Conservation (phyloP, 768 basidiomycete species). For the Scleroderma citrinum region DNA sequence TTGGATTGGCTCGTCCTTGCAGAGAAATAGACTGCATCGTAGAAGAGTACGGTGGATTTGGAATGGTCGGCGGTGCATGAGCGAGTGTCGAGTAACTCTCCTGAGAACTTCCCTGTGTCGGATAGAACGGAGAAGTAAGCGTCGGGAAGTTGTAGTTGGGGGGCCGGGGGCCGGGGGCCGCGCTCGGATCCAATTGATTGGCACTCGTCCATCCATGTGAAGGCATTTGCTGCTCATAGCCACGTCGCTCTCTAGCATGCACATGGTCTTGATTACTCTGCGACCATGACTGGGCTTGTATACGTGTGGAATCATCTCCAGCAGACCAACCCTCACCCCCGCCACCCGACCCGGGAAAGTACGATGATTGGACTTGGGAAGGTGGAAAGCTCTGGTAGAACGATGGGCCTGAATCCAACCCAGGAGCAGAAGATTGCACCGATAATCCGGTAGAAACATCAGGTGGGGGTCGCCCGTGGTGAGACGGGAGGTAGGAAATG, state of each 20-base stretch:
- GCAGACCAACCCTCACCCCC: slow-evolving; percentile 16
- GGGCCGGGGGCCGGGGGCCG: slow-evolving; percentile 16
- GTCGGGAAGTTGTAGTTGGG: slow-evolving; percentile 42
- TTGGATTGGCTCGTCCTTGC: slow-evolving; percentile 16
- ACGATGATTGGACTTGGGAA: slow-evolving; percentile 20
- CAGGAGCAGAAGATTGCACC: slow-evolving; percentile 19
- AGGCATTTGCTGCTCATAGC: slow-evolving; percentile 19
- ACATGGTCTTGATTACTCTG: slow-evolving; percentile 17
- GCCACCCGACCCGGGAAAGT: slow-evolving; percentile 17
- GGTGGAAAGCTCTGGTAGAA: slow-evolving; percentile 23
- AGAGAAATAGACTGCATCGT: slow-evolving; percentile 16
- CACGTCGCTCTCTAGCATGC: slow-evolving; percentile 20
- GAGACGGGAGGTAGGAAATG: slow-evolving; percentile 20
- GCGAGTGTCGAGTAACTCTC: slow-evolving; percentile 27
- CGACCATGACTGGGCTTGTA: slow-evolving; percentile 20
- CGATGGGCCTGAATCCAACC: slow-evolving; percentile 17
- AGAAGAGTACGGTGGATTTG: slow-evolving; percentile 27
- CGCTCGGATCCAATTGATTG: slow-evolving; percentile 17
- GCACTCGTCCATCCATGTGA: slow-evolving; percentile 22
- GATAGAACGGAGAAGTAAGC: slow-evolving; percentile 53
- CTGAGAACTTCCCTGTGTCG: slow-evolving; percentile 31
- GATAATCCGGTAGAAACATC: slow-evolving; percentile 17
- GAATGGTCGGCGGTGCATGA: slow-evolving; percentile 26
- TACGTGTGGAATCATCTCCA: slow-evolving; percentile 19
- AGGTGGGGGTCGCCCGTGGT: slow-evolving; percentile 22